phyloP scores from a whole-genome alignment of 2,329 filamentous ascomycete species.

The Chrysoporthe cubensis region DNA sequence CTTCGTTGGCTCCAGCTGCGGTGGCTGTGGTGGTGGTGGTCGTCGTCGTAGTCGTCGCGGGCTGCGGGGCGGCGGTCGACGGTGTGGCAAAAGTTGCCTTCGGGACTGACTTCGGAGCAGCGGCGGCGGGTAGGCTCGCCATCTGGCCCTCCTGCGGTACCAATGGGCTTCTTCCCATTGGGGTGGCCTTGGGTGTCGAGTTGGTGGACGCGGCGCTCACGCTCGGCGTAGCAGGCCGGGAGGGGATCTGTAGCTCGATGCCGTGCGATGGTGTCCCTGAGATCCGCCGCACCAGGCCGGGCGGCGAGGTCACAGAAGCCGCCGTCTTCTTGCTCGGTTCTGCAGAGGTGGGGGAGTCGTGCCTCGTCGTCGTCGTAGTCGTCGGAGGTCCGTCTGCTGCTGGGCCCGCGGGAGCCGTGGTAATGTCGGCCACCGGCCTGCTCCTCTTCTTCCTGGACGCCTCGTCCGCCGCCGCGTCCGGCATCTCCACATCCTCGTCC shows the following conservation, averaged over 20 bases:
- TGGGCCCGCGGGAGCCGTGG: slow-evolving; percentile 7
- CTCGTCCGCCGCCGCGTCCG: slow-evolving; percentile 36
- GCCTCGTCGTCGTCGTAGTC: slow-evolving; percentile 3
- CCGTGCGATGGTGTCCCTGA: slow-evolving; percentile 59
- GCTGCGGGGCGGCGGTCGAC: slow-evolving; percentile 19
- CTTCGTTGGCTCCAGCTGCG: slow-evolving; percentile 50
- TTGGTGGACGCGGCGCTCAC: slow-evolving; percentile 45
- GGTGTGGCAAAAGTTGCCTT: slow-evolving; percentile 22
- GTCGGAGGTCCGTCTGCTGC: neutral
- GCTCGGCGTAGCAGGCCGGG: slow-evolving; percentile 63
- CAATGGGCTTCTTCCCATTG: slow-evolving; percentile 44
- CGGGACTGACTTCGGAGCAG: slow-evolving; percentile 7
- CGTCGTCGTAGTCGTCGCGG: slow-evolving; percentile 29
- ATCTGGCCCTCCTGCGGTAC: slow-evolving; percentile 36
- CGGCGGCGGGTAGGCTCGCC: neutral
- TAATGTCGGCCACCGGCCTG: slow-evolving; percentile 40
- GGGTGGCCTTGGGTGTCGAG: slow-evolving; percentile 46
- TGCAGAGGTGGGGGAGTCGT: slow-evolving; percentile 6
- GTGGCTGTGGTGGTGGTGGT: slow-evolving; percentile 19
- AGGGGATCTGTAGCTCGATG: slow-evolving; percentile 66
- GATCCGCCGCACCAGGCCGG: slow-evolving; percentile 48
- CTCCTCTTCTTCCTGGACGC: slow-evolving; percentile 50
- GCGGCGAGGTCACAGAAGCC: slow-evolving; percentile 41
- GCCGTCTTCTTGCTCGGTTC: slow-evolving; percentile 27
- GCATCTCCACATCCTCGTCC: slow-evolving; percentile 41